phyloP scores from a whole-genome alignment of 2,329 filamentous ascomycete genomes.

The Fusarium sp. region DNA sequence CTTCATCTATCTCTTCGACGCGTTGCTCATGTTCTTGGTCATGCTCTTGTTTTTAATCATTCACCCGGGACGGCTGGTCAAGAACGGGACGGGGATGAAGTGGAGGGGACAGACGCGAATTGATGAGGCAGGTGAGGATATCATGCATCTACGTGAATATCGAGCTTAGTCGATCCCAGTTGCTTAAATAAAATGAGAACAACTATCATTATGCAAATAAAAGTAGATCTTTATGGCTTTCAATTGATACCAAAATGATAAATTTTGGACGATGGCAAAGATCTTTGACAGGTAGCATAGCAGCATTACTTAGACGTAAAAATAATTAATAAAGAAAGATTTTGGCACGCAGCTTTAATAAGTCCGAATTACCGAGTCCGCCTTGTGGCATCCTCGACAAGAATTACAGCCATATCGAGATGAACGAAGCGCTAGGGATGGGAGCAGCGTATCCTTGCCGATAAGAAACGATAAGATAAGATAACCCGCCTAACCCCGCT shows the following conservation, averaged over 20 bases:
- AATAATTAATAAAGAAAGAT: too few relatives aligned
- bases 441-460: neutral
- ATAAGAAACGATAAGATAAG: conserved; percentile 17
- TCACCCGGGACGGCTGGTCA: conserved; percentile 9
- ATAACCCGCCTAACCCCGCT: neutral
- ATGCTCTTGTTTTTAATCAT: conserved; percentile 51
- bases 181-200: rapidly evolving
- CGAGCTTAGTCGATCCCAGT: rapidly evolving
- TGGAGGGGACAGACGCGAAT: neutral
- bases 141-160: neutral
- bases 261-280: too few relatives aligned
- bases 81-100: neutral
- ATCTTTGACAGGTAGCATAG: too few relatives aligned
- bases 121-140: neutral
- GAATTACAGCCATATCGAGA: too few relatives aligned
- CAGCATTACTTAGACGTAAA: too few relatives aligned
- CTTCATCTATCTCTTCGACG: conserved; percentile 59
- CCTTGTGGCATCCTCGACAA: too few relatives aligned
- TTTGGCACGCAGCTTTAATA: too few relatives aligned
- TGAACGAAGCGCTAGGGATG: too few relatives aligned
- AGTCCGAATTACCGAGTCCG: neutral
- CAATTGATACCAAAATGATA: neutral
- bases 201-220: rapidly evolving
- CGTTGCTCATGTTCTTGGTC: conserved; percentile 55
- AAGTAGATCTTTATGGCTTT: rapidly evolving